These are phyloP conservation scores for Colletotrichum sp. DNA, from an alignment of 2,329 filamentous ascomycete genomes.

Conservation along the genomic window DNA sequence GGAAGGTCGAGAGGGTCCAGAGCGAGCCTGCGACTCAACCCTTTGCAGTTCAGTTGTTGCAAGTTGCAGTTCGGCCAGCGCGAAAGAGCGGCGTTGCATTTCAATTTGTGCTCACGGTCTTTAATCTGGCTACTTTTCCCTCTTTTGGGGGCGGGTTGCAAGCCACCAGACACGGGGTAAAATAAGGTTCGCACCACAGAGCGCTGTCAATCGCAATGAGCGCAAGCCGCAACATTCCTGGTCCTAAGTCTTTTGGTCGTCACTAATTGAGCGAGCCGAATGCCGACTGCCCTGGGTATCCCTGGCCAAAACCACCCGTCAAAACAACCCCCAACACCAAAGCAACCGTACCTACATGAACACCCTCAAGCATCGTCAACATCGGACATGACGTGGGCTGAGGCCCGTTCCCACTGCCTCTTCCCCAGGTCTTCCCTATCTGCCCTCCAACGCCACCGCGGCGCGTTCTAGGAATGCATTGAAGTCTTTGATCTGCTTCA, in stretches of 20 bases:
- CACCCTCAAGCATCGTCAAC: neutral
- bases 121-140: neutral
- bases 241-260: neutral
- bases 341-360: neutral
- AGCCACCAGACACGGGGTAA: neutral
- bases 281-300: constrained; percentile 7
- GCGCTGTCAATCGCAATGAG: neutral
- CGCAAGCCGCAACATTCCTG: neutral
- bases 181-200: neutral
- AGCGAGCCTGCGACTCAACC: neutral
- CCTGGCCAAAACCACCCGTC: neutral
- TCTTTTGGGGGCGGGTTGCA: neutral
- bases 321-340: neutral
- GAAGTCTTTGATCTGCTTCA: constrained; percentile 64
- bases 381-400: neutral
- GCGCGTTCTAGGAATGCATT: constrained; percentile 68
- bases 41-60: neutral
- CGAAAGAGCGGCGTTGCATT: neutral
- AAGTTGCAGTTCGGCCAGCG: neutral
- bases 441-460: constrained; percentile 57
- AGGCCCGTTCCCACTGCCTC: neutral
- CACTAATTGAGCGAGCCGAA: constrained; percentile 8
- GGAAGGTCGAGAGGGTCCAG: neutral
- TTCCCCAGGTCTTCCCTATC: neutral
- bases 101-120: neutral